These are phyloP conservation scores for Penicillium steckii DNA, from an alignment of 495 filamentous ascomycete species.

Conservation along the genomic window DNA sequence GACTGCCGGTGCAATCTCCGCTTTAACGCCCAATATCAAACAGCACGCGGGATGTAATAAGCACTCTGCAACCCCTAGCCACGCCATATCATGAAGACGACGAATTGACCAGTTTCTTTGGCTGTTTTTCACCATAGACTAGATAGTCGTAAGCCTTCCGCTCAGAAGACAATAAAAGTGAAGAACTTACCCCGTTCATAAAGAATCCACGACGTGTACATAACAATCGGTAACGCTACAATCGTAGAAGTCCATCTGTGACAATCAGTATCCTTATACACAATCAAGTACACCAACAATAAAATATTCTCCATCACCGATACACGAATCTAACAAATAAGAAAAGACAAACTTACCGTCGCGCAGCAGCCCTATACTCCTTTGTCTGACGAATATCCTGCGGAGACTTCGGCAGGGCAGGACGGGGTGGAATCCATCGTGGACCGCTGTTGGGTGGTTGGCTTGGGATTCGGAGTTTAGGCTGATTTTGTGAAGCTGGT, in stretches of 20 bases:
- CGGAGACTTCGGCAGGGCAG: not conserved
- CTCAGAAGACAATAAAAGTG: not conserved
- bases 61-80: not conserved
- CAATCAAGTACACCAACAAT: not conserved
- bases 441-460: not conserved
- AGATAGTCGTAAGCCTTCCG: too few species aligned
- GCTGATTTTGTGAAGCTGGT: not conserved
- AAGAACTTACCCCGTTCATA: constrained; percentile 25
- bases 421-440: constrained; percentile 5
- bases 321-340: not conserved
- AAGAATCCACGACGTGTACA: constrained; percentile 33
- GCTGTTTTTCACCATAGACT: not conserved
- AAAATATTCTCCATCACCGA: not conserved
- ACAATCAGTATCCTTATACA: constrained; percentile 1
- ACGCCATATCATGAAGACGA: not conserved
- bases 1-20: too few species aligned
- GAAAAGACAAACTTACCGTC: constrained; percentile 14
- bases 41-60: not conserved
- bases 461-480: not conserved
- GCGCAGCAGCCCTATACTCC: constrained; percentile 30
- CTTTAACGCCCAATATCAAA: too few species aligned
- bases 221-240: constrained; percentile 52
- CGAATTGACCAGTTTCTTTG: not conserved
- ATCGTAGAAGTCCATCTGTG: constrained; percentile 49
- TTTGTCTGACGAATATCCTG: constrained; percentile 28